Evolutionary conservation across 83 land plant genomes (phyloP).

Genomic region (Diphasiastrum complanatum): DNA sequence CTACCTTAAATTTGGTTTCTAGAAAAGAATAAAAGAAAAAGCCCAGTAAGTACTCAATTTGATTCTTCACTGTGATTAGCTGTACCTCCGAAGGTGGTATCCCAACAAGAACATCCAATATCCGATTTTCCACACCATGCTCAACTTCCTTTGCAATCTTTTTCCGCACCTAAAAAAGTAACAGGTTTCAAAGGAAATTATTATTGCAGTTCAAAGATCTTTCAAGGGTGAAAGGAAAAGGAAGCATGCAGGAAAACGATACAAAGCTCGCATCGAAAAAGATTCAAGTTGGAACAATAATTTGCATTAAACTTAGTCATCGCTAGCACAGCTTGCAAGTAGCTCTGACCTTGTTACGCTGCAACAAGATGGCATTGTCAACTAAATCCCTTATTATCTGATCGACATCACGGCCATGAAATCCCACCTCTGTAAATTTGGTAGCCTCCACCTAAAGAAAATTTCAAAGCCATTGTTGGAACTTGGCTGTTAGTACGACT

Average conservation of each 20-base stretch:
- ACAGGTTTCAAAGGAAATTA: neutral
- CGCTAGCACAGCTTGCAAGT: too few relatives aligned
- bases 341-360: slow-evolving; percentile 37
- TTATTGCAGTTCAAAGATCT: neutral
- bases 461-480: too few relatives aligned
- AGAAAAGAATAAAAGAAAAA: too few relatives aligned
- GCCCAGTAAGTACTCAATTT: too few relatives aligned
- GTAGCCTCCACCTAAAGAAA: slow-evolving; percentile 36
- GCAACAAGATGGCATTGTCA: slow-evolving; percentile 35
- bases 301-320: too few relatives aligned
- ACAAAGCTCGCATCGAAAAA: neutral
- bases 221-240: neutral
- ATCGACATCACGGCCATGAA: slow-evolving; percentile 48
- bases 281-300: too few relatives aligned
- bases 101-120: slow-evolving; percentile 21
- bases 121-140: slow-evolving; percentile 26
- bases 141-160: slow-evolving; percentile 29
- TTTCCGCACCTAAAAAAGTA: slow-evolving; percentile 23
- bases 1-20: too few relatives aligned
- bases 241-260: neutral
- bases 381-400: slow-evolving; percentile 37
- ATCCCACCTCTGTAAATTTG: slow-evolving; percentile 41
- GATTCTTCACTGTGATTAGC: too few relatives aligned
- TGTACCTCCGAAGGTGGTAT: slow-evolving; percentile 24
- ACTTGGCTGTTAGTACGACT: too few relatives aligned